Conservation (phyloP, 768 basidiomycete genomes). For the Leucosporidium scottii region DNA sequence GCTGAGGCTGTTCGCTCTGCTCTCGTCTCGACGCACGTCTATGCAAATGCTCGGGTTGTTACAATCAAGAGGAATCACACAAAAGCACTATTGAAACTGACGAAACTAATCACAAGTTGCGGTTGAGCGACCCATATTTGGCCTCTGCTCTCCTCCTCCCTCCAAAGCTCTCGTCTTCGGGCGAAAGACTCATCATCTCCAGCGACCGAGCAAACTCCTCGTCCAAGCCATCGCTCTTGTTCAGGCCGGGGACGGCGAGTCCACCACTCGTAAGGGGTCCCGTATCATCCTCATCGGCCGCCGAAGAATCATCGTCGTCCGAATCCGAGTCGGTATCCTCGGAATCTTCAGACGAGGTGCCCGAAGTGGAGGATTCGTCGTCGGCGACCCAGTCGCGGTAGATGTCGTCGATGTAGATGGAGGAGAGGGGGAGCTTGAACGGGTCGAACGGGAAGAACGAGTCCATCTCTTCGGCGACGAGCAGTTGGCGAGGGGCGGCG, state of each 20-base stretch:
- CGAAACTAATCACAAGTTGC: no score
- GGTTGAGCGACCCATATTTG: no score
- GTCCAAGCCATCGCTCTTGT: constrained; percentile 30
- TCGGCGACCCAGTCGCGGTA: constrained; percentile 89
- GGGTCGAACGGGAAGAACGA: constrained; percentile 99
- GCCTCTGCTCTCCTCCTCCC: constrained; percentile 4
- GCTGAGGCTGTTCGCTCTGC: no score
- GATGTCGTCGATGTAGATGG: constrained; percentile 66
- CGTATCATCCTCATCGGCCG: constrained; percentile 6
- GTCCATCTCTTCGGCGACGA: constrained; percentile 50
- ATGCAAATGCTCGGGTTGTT: no score
- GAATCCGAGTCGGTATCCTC: constrained; percentile 19
- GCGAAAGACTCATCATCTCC: constrained; percentile 33
- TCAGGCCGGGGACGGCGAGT: constrained; percentile 17
- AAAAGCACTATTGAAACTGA: no score
- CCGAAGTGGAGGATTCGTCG: constrained; percentile 55
- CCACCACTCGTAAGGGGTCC: constrained; percentile 11
- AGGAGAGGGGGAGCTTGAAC: constrained; percentile 76
- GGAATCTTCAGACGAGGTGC: constrained; percentile 48
- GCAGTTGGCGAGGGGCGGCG: constrained; percentile 19
- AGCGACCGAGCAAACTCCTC: constrained; percentile 32
- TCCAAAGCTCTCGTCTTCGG: constrained; percentile 22
- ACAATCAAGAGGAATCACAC: no score
- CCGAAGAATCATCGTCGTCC: constrained; percentile 14
- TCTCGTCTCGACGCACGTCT: no score